Evolutionary conservation across 345 rosid genomes (phyloP), one percentile per base, ranked within the genome.

Genomic region (Eucalyptus curtisii): DNA sequence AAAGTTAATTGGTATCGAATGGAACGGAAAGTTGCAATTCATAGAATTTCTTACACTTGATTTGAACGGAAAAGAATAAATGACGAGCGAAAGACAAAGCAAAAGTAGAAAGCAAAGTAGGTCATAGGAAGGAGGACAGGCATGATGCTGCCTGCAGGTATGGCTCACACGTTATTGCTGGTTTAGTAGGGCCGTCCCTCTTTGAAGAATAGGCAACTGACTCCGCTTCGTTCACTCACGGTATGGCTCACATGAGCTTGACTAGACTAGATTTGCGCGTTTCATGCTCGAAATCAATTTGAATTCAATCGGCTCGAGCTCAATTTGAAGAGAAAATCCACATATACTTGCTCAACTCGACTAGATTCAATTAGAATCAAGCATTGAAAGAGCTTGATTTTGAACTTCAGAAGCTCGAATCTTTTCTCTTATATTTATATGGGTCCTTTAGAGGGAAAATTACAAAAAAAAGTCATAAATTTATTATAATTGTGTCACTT

Each of bases 401-500:
- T 71, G 13, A 71, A 37, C 37, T 64, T 64, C 3, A 7, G 3
- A 64, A 64, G 37, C 71, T 64, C 37, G 0, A 64, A 13, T 64
- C 37, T 5, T 59, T 59, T 59, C 7, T 59, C 8, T 59, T 27
- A 59, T 59, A 59, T 53, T 27, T 27, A 10, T 59, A 13, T 11
- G 66, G 6, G 15, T 3, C 31, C 55, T 50, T 50, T 50, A 52
- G 19, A 52, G 4, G 9, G 24, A 20, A 22, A 50, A 2, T 49
- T 49, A 2, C 15, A 0, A 49, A 49, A 49, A 49, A 49, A 13
- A 5, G n/a, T 5, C 6, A 4, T 49, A 49, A 49, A 49, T 0
- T 0, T 49, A 49, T 49, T 49, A 1, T 1, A 49, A 49, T 49
- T 49, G 17, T 49, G 6, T 0, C 7, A 14, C 14, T 49, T 49